These are phyloP conservation scores for Neopestalotiopsis clavispora DNA, from an alignment of 2,329 filamentous ascomycete species.

Conservation along the genomic window DNA sequence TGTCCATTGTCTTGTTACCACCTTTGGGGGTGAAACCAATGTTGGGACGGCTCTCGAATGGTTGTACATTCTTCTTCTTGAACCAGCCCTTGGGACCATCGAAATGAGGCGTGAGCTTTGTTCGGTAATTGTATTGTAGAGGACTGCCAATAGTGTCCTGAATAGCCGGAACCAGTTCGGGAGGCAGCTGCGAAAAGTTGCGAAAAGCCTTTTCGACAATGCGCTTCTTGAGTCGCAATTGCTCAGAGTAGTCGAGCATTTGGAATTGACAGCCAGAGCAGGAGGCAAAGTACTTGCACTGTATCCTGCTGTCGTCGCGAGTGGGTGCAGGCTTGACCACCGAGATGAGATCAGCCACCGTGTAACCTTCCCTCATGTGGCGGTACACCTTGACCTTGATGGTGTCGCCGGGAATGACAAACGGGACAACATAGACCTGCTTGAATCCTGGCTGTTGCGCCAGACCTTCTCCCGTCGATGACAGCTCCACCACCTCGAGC, in stretches of 20 bases:
- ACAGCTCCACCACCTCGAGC: conserved; percentile 79
- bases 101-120: conserved; percentile 96
- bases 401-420: conserved; percentile 83
- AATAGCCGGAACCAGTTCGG: conserved; percentile 75
- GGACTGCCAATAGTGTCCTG: conserved; percentile 89
- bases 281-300: conserved; percentile 83
- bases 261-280: conserved; percentile 97
- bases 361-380: conserved; percentile 72
- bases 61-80: conserved; percentile 46
- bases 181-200: conserved; percentile 85
- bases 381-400: conserved; percentile 80
- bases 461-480: conserved; percentile 91
- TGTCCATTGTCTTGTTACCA: conserved; percentile 81
- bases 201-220: conserved; percentile 90
- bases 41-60: conserved; percentile 70
- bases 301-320: conserved; percentile 77
- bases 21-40: conserved; percentile 93
- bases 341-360: conserved; percentile 80
- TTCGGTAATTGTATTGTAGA: conserved; percentile 90
- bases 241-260: conserved; percentile 89
- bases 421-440: conserved; percentile 84
- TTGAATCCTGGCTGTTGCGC: conserved; percentile 70
- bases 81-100: conserved; percentile 71
- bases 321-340: conserved; percentile 74
- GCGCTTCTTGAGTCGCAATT: conserved; percentile 81